Evolutionary conservation across 2,329 filamentous ascomycete species (phyloP), one percentile per base, ranked within the genome.

Genomic region (Apiospora sp.): DNA sequence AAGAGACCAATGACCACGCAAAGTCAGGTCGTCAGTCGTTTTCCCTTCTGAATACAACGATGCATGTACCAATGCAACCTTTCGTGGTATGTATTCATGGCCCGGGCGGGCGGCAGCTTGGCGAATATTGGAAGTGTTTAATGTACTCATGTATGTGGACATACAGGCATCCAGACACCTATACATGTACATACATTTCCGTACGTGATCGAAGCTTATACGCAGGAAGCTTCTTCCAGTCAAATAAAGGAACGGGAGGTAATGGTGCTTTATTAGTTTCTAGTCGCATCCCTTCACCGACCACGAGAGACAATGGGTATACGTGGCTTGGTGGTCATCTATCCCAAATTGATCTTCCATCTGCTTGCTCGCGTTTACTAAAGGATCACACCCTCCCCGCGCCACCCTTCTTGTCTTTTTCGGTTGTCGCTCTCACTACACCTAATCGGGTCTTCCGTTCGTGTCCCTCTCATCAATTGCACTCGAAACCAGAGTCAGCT

Each of bases 321-420:
- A 64, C 58, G 58, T 64, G 58, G 58, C 58, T 64, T 24, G 58
- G 58, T 64, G 58, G 34, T 64, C 58, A 64, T 64, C 58, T 64
- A 64, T 64, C 58, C 14, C 58, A 64, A 64, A 64, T 64, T 41
- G 58, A 8, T n/a, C 41, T n/a, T 64, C 58, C 22, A 64, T 34
- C 22, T n/a, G 58, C 19, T 34, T 41, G 30, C 30, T n/a, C 22
- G 34, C 22, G 34, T 64, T 64, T 64, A 64, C 58, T 64, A 64
- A 64, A 64, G 58, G 58, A 64, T 64, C 58, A 64, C 58, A 64
- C 58, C 58, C 58, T 41, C 34, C 58, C 58, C 34, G 58, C 58
- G 58, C 30, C 58, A 64, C 34, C 27, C 27, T 30, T 58, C 51
- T 64, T 22, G 4, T 64, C 58, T 41, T 64, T 41, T 10, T 64